Base-by-base conservation (phyloP, 1,139 yeast genomes). In the Blastobotrys petasosporus region DNA sequence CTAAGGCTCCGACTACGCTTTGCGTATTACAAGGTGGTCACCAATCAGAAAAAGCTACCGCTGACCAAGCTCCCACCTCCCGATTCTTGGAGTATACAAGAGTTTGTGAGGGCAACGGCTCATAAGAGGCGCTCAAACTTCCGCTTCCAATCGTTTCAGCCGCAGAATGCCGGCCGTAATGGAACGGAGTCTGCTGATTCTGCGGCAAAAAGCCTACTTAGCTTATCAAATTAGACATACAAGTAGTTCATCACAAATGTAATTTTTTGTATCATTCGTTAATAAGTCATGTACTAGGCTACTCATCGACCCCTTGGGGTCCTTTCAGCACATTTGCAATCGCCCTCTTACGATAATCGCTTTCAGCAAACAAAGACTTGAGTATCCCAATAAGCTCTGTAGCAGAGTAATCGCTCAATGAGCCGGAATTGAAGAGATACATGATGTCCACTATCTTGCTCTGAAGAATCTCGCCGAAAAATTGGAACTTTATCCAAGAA, bases 21-120 rank as follows among this genome's bases (percentile, higher is more conserved):
- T 55, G 97, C 97, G 1, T 76, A 83, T 57, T 85, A 79, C 68
- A 86, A 85, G 61, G 76, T 85, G 48, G 76, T 68, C 47, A 78
- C 82, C 2, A 72, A 78, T 54, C 84, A 79, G 59, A 65, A 71
- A 1, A 61, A 56, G 23, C 60, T 66, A 3, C 66, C 74, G 4
- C 48, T 72, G 38, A 44, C 55, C 11, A 56, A 61, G n/a, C 56
- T 64, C 41, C 56, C 63, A 4, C 46, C 49, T 7, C 55, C 56
- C 16, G 51, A 46, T 34, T 47, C 49, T 9, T 44, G 51, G 46
- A 42, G 48, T 30, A 38, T 51, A 13, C 34, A 41, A 32, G 43
- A 42, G 36, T 45, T 39, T 9, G 28, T 42, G 3, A 44, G 43
- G 29, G 46, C 49, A 20, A 46, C 49, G 2, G 43, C 47, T 1